Evolutionary conservation across 2,329 filamentous ascomycete genomes (phyloP).

Genomic region (Pseudogymnoascus sp.): DNA sequence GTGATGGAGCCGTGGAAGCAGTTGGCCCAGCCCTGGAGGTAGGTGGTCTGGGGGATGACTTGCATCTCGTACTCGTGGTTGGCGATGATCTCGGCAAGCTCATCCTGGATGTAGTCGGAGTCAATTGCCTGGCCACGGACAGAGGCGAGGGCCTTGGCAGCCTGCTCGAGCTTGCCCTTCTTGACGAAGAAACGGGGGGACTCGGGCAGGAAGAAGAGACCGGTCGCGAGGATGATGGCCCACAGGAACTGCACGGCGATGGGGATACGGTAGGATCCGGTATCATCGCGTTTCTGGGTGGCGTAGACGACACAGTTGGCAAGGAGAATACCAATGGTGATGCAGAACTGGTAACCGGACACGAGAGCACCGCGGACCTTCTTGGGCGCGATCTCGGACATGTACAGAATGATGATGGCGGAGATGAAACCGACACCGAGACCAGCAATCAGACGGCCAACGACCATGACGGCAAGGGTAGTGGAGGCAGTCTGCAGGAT

Average conservation of each 20-base stretch:
- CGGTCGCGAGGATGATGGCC: constrained; percentile 65
- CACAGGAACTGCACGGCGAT: constrained; percentile 75
- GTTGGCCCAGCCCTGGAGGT: constrained; percentile 62
- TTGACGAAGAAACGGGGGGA: constrained; percentile 80
- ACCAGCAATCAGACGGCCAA: constrained; percentile 68
- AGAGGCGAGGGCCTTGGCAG: constrained; percentile 54
- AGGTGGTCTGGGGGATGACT: constrained; percentile 56
- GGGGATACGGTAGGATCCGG: constrained; percentile 69
- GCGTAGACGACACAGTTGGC: constrained; percentile 68
- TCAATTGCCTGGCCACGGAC: constrained; percentile 68
- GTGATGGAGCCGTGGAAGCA: constrained; percentile 61
- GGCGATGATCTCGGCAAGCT: constrained; percentile 77
- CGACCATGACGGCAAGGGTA: constrained; percentile 58
- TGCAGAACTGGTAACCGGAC: constrained; percentile 74
- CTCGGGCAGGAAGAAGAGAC: constrained; percentile 72
- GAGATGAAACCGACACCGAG: constrained; percentile 75
- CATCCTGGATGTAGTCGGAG: constrained; percentile 68
- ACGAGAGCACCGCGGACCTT: constrained; percentile 73
- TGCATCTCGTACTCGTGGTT: constrained; percentile 78
- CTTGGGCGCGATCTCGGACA: constrained; percentile 57
- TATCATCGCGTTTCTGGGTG: constrained; percentile 55
- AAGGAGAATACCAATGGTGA: constrained; percentile 71
- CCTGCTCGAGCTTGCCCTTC: constrained; percentile 60
- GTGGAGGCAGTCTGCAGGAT: constrained; percentile 55
- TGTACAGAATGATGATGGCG: constrained; percentile 76